Base-by-base conservation (phyloP, 2,329 filamentous ascomycete genomes). In the Diaporthe eres region DNA sequence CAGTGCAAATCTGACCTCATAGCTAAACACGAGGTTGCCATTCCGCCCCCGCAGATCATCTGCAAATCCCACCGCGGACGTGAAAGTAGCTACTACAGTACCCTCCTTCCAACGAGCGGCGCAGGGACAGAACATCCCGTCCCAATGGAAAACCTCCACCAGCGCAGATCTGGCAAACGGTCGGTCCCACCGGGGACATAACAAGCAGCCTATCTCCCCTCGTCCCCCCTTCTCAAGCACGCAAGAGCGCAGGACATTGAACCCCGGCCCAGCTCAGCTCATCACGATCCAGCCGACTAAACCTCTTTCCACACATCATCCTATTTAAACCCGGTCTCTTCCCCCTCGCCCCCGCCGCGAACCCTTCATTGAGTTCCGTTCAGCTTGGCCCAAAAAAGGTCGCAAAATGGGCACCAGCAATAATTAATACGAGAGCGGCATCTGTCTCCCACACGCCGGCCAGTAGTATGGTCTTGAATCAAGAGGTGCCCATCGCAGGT, bases 401-500 rank as follows among this genome's bases (percentile, higher is more conserved):
- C 10, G 22, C 65, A 8, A 55, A 22, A 70, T 22, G 47, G 34
- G 28, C 61, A 34, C 44, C 15, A 49, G 22, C 44, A 17, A 8
- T 31, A 39, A 55, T 70, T 31, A 70, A 70, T 55, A 70, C 65
- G 65, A 70, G 65, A n/a, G 49, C 51, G 37, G 31, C 34, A 28
- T 15, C 15, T 55, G 8, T 19, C 9, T 28, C 49, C 65, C 34
- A 25, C 13, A 25, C 61, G 34, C 6, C 15, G 65, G 13, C 49
- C 49, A 55, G 22, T 31, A 19, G 22, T 55, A n/a, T 53, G n/a
- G 49, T 39, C 47, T 70, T 55, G 65, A 70, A 42, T 70, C 65
- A 70, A 70, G 65, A 70, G 65, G 65, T 70, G 65, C 1, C 49
- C 65, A 70, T 55, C 49, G 34, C 49, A 55, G 31, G 49, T 70